These are phyloP conservation scores for Aspergillus nanangensis DNA, from an alignment of 495 filamentous ascomycete genomes.

Conservation along the genomic window DNA sequence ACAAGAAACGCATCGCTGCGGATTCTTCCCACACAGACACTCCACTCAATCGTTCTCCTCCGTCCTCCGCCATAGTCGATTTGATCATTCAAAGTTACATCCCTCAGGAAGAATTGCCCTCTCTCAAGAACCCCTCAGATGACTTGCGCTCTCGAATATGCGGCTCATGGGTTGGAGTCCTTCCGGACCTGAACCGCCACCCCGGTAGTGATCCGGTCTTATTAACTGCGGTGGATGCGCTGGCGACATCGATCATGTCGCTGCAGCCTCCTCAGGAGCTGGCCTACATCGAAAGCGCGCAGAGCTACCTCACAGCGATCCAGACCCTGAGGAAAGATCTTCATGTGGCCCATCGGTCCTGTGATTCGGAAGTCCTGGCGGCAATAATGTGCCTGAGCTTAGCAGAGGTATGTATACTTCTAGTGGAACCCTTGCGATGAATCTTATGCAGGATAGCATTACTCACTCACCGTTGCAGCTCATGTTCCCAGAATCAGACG, in stretches of 20 bases:
- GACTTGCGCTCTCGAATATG: slow-evolving; percentile 25
- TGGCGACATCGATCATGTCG: slow-evolving; percentile 21
- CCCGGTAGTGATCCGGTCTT: slow-evolving; percentile 9
- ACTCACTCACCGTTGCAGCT: slow-evolving; percentile 12
- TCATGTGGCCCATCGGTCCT: slow-evolving; percentile 3
- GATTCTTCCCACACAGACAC: background rate
- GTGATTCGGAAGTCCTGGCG: slow-evolving; percentile 17
- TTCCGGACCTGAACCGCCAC: slow-evolving; percentile 18
- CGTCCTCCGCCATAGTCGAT: background rate
- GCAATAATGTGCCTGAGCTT: slow-evolving; percentile 34
- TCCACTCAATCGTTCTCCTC: background rate
- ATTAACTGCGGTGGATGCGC: slow-evolving; percentile 21
- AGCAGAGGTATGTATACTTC: slow-evolving; percentile 14
- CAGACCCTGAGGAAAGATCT: slow-evolving; percentile 19
- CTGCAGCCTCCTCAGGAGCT: slow-evolving; percentile 5
- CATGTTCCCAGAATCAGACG: slow-evolving; percentile 19
- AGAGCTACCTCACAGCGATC: slow-evolving; percentile 24
- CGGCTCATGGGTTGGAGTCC: slow-evolving; percentile 34
- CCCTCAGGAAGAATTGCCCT: slow-evolving; percentile 3
- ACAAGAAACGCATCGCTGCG: background rate
- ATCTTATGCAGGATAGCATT: background rate
- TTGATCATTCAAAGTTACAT: slow-evolving; percentile 12
- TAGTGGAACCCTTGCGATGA: background rate
- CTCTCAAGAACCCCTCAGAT: background rate
- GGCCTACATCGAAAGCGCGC: slow-evolving; percentile 7